phyloP scores from a whole-genome alignment of 371 early-diverging fungal genomes.

The Capniomyces stellatus region DNA sequence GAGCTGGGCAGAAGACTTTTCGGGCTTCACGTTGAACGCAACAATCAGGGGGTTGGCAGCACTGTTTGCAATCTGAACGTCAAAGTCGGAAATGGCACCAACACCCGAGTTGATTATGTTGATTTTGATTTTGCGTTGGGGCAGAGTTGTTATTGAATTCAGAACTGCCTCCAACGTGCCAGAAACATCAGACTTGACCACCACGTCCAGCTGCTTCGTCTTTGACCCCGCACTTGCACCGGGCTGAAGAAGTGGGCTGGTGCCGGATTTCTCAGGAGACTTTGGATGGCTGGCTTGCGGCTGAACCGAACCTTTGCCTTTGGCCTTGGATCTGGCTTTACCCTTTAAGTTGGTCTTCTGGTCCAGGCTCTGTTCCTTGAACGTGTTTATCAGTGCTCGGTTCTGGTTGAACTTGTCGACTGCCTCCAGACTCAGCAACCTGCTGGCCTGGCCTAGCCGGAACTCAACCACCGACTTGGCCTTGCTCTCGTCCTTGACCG shows the following conservation, averaged over 20 bases:
- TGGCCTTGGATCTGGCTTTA: background rate
- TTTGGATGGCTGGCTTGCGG: background rate
- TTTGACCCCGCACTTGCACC: background rate
- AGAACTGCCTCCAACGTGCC: constrained; percentile 86
- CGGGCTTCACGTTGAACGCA: constrained; percentile 73
- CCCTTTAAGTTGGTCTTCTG: constrained; percentile 25
- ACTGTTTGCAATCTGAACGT: constrained; percentile 50
- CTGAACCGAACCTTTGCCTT: background rate
- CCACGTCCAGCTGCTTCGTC: background rate
- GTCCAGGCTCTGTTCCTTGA: constrained; percentile 32
- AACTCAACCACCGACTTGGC: constrained; percentile 62
- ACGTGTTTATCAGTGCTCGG: constrained; percentile 19
- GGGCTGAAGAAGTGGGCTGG: background rate
- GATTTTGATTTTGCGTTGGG: constrained; percentile 52
- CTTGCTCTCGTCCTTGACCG: constrained; percentile 43
- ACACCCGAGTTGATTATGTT: constrained; percentile 63
- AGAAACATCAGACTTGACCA: constrained; percentile 60
- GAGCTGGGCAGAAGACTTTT: constrained; percentile 41
- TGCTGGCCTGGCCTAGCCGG: constrained; percentile 39
- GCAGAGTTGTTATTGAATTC: constrained; percentile 53
- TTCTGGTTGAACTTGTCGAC: constrained; percentile 27
- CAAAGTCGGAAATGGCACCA: constrained; percentile 64
- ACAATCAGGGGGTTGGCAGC: constrained; percentile 38
- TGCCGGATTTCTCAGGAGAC: background rate
- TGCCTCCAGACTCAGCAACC: constrained; percentile 42